These are phyloP conservation scores for Stenogyne calaminthoides DNA, from an alignment of 305 asterid genomes.

Conservation along the genomic window DNA sequence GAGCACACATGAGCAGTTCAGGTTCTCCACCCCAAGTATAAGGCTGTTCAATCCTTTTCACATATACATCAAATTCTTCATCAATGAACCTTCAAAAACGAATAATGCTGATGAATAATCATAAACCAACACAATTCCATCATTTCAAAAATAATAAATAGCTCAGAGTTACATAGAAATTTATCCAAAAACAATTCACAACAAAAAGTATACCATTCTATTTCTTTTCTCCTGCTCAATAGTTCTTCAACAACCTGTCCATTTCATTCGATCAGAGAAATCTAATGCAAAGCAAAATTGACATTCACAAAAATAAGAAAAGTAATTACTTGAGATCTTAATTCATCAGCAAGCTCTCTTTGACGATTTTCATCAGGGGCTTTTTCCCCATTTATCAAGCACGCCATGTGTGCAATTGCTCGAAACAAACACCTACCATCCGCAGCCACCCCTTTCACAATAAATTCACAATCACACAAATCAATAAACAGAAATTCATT, in stretches of 20 bases:
- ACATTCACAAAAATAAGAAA: too few relatives aligned
- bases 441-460: constrained; percentile 61
- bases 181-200: constrained; percentile 10
- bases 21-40: constrained; percentile 96
- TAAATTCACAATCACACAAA: background rate
- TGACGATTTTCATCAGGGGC: constrained; percentile 78
- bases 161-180: too few relatives aligned
- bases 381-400: constrained; percentile 66
- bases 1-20: constrained; percentile 86
- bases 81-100: constrained; percentile 60
- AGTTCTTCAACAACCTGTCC: constrained; percentile 86
- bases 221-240: constrained; percentile 70
- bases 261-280: constrained; percentile 11
- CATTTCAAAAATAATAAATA: too few relatives aligned
- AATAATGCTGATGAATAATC: background rate
- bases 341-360: constrained; percentile 82
- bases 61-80: constrained; percentile 79
- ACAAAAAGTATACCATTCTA: constrained; percentile 56
- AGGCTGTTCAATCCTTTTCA: constrained; percentile 67
- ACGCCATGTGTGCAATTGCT: constrained; percentile 78
- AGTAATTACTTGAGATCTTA: constrained; percentile 91
- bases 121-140: too few relatives aligned
- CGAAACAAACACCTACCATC: constrained; percentile 89
- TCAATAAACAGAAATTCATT: background rate
- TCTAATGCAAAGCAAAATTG: too few relatives aligned